These are phyloP conservation scores for Begonia peltatifolia DNA, from an alignment of 306 rosid species.

Conservation along the genomic window DNA sequence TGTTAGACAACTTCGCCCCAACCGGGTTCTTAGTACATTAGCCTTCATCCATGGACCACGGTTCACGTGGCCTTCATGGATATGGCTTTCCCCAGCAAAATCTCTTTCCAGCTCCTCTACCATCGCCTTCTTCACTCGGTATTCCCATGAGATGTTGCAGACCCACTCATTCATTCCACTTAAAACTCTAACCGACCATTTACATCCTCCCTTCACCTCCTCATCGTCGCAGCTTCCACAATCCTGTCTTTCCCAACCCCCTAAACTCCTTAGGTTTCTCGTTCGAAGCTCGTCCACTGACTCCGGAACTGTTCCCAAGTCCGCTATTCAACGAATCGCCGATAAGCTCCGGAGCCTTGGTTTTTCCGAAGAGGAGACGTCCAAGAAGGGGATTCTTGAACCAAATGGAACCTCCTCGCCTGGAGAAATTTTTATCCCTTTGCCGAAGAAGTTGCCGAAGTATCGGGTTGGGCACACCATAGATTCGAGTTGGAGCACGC, in stretches of 20 bases:
- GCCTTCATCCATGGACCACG: too few species aligned
- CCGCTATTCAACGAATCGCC: slow-evolving; percentile 84
- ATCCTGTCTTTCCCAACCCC: slow-evolving; percentile 7
- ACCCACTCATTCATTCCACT: slow-evolving; percentile 15
- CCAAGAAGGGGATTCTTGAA: not conserved
- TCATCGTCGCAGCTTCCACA: slow-evolving; percentile 28
- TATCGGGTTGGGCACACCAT: slow-evolving; percentile 61
- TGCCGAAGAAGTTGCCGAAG: slow-evolving; percentile 42
- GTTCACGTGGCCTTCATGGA: too few species aligned
- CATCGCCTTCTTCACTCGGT: too few species aligned
- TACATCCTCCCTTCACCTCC: slow-evolving; percentile 20
- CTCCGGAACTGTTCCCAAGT: slow-evolving; percentile 30
- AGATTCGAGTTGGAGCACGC: slow-evolving; percentile 73
- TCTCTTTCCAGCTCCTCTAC: too few species aligned
- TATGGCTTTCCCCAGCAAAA: too few species aligned
- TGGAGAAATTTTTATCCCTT: slow-evolving; percentile 64
- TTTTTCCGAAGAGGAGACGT: slow-evolving; percentile 26
- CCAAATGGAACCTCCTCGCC: slow-evolving; percentile 14
- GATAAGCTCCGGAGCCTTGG: slow-evolving; percentile 87
- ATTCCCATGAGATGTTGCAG: slow-evolving; percentile 8
- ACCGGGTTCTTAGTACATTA: too few species aligned
- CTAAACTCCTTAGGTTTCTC: slow-evolving; percentile 18
- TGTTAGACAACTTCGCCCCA: too few species aligned
- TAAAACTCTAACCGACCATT: slow-evolving; percentile 12
- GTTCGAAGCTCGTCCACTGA: slow-evolving; percentile 35